Percentiles rank a stretch among this genome's conserved stretches.
Evolutionary conservation across 1,139 yeast species (phyloP).

Genomic region (Candida tunisiensis): DNA sequence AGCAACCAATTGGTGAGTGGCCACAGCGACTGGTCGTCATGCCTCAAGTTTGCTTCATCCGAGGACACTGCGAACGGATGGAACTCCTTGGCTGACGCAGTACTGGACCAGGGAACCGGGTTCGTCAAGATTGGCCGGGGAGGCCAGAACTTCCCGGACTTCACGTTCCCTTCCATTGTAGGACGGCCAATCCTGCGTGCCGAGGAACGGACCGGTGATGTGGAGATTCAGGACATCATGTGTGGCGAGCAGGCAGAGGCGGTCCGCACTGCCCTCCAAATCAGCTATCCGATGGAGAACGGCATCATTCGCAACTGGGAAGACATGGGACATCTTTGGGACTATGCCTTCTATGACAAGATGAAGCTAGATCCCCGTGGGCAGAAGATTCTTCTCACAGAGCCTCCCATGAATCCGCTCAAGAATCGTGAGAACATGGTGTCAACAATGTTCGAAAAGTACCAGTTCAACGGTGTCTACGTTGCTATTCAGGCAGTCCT

Average conservation of each 20-base stretch:
- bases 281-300: conserved; percentile 96
- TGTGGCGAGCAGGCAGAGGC: conserved; percentile 94
- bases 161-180: conserved; percentile 95
- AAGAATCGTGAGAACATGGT: conserved; percentile 91
- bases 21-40: not conserved
- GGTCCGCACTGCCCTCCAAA: conserved; percentile 76
- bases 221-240: conserved; percentile 77
- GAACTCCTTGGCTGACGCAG: conserved; percentile 14
- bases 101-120: conserved; percentile 98
- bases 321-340: conserved; percentile 98
- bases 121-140: conserved; percentile 81
- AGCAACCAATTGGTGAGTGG: conserved; percentile 1
- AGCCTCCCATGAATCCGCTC: conserved; percentile 96
- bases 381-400: conserved; percentile 73
- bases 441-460: conserved; percentile 93
- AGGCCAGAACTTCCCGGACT: conserved; percentile 94
- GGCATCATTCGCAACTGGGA: conserved; percentile 98
- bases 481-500: conserved; percentile 97
- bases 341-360: conserved; percentile 85
- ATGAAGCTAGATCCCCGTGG: conserved; percentile 69
- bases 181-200: conserved; percentile 97
- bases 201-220: conserved; percentile 60
- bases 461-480: conserved; percentile 89
- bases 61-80: not conserved
- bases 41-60: not conserved